Evolutionary conservation across 2,329 filamentous ascomycete genomes (phyloP).

Genomic region (Botrytis hyacinthi): DNA sequence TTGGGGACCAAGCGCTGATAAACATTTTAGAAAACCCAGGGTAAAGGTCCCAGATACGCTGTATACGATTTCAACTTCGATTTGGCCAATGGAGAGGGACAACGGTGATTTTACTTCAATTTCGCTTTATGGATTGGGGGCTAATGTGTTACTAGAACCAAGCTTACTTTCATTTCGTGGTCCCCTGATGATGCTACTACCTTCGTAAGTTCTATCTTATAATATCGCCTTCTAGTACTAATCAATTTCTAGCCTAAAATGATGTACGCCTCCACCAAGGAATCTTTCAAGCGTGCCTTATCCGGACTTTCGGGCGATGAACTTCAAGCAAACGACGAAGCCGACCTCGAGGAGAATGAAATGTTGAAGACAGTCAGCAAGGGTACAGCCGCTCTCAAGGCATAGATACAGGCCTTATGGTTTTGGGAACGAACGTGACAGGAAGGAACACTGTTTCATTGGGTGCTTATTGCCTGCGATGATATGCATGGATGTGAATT

Average conservation of each 20-base stretch:
- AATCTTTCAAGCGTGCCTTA: constrained; percentile 76
- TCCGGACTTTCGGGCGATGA: constrained; percentile 68
- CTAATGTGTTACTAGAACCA: constrained; percentile 54
- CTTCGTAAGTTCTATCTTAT: constrained; percentile 46
- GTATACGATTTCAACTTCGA: constrained; percentile 83
- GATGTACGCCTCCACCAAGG: constrained; percentile 87
- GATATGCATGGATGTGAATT: constrained; percentile 17
- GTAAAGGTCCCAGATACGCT: constrained; percentile 75
- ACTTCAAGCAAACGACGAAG: constrained; percentile 79
- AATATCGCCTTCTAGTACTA: not conserved
- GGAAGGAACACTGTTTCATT: constrained; percentile 30
- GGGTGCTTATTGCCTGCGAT: constrained; percentile 33
- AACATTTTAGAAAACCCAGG: constrained; percentile 50
- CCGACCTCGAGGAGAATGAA: constrained; percentile 76
- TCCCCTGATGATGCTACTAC: constrained; percentile 77
- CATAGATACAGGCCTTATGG: constrained; percentile 7
- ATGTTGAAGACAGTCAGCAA: constrained; percentile 67
- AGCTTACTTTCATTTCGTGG: constrained; percentile 78
- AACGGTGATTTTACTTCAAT: constrained; percentile 51
- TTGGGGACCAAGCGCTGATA: constrained; percentile 15
- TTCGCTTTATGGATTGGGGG: constrained; percentile 22
- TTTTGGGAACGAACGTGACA: constrained; percentile 18
- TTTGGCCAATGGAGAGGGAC: constrained; percentile 68
- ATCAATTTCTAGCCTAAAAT: constrained; percentile 66
- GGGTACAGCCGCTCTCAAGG: constrained; percentile 37